Evolutionary conservation across 805 yeast species (phyloP).

Genomic region (Spathaspora girioi): DNA sequence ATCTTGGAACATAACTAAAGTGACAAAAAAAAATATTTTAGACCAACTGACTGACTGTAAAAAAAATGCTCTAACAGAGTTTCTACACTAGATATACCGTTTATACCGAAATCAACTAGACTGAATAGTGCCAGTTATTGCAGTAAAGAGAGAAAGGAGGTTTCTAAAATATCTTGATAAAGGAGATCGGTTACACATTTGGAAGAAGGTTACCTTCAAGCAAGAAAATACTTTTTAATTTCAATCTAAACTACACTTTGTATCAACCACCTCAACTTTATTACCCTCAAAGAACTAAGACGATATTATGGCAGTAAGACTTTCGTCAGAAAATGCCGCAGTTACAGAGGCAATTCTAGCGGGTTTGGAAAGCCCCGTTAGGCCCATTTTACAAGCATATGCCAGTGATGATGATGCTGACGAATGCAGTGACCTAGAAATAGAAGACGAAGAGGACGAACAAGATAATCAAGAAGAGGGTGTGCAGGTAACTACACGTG

Average conservation of each 20-base stretch:
- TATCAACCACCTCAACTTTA: neutral
- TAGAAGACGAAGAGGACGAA: neutral
- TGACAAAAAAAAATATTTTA: neutral
- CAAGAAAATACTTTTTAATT: neutral
- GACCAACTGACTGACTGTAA: neutral
- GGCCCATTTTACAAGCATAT: neutral
- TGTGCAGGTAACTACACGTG: neutral
- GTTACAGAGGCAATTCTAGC: neutral
- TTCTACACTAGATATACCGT: neutral
- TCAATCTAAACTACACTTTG: neutral
- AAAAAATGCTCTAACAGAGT: neutral
- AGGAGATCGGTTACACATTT: neutral
- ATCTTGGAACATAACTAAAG: neutral
- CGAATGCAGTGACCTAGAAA: conserved; percentile 3
- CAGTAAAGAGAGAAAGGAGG: neutral
- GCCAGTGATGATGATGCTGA: conserved; percentile 1
- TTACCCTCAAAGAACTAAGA: neutral
- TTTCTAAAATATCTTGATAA: neutral
- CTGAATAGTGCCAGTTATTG: neutral
- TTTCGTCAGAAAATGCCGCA: neutral
- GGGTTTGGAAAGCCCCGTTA: too few species aligned
- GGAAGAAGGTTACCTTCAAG: neutral
- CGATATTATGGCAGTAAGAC: neutral
- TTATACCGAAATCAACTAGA: neutral
- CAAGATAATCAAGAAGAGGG: neutral